Base-by-base conservation (phyloP, 23 red algal species). In the Gracilaria domingensis region DNA sequence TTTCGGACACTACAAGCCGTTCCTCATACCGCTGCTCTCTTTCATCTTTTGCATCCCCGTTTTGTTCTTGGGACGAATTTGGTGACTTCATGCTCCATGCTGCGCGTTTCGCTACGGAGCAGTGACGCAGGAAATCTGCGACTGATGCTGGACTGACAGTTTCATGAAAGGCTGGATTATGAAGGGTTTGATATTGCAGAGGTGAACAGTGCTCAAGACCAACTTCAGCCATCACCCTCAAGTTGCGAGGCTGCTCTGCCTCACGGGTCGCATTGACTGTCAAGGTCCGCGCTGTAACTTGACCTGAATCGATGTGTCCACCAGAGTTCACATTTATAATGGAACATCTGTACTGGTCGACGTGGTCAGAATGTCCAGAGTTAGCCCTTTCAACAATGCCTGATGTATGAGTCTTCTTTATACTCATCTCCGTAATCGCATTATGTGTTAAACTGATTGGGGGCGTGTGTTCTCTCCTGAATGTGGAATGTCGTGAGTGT, bases 1-100 rank as follows among this genome's bases (percentile, higher is more conserved):
- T 81, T 34, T 81, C 76, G 20, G 33, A 21, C 18, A 81, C 32
- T 1, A 59, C 76, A 81, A 81, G 67, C 11, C 5, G 67, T 73
- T 73, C 67, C 21, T 37, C 67, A 21, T 40, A 44, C 3, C 36
- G 35, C 16, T 29, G 42, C 20, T 62, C 59, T 11, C 24, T 62
- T 29, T 62, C 3, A 30, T 29, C 59, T 2, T 62, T 62, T 30
- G 29, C 24, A 29, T 2, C 29, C 21, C 17, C 55, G 23, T 29
- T 29, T 62, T 62, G 4, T 62, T 62, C 59, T 28, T 62, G 8
- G 8, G 29, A 29, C 0, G 24, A 29, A 62, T 12, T 12, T 0
- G 12, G 42, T 7, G 42, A 29, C 8, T 18, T 29, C 24, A 8
- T 8, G 17, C 51, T 1, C 51, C 51, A 14, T 55, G 2, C 14